Percentiles rank a stretch among this genome's conserved stretches.
Evolutionary conservation across 176 grass and related monocot genomes (phyloP).

Genomic region (Ampelocalamus luodianensis): DNA sequence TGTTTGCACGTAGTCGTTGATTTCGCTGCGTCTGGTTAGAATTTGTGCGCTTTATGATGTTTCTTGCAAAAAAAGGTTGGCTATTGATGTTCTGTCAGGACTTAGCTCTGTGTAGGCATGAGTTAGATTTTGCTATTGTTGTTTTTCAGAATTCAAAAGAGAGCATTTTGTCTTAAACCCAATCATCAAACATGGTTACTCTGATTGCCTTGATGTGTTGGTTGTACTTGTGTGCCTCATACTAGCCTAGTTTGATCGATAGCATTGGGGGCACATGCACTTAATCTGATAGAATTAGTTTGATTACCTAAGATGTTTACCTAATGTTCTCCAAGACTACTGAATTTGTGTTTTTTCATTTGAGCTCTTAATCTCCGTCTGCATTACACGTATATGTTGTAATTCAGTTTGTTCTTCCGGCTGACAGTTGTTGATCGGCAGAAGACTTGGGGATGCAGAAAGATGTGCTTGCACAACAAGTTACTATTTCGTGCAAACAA

Average conservation of each 20-base stretch:
- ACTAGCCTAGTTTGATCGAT: background rate
- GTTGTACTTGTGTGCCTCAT: background rate
- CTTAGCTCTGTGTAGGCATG: background rate
- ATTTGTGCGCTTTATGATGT: slow-evolving; percentile 6
- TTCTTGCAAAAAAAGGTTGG: background rate
- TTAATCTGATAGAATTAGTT: background rate
- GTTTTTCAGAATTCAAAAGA: background rate
- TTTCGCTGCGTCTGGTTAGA: background rate
- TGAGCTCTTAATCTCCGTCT: background rate
- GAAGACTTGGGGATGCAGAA: slow-evolving; percentile 69
- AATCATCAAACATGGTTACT: background rate
- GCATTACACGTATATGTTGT: slow-evolving; percentile 29
- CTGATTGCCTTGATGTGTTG: background rate
- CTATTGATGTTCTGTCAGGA: background rate
- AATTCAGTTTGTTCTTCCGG: slow-evolving; percentile 31
- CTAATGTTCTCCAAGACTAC: background rate
- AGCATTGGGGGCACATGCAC: background rate
- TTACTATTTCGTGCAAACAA: slow-evolving; percentile 40
- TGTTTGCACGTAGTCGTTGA: background rate
- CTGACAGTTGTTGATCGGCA: slow-evolving; percentile 34
- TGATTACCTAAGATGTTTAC: background rate
- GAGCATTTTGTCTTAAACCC: background rate
- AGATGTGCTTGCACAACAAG: slow-evolving; percentile 63
- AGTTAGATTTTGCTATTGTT: background rate
- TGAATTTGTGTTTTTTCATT: slow-evolving; percentile 16